These are phyloP conservation scores for Colletotrichum brevisporum DNA, from an alignment of 2,329 filamentous ascomycete species.

Conservation along the genomic window DNA sequence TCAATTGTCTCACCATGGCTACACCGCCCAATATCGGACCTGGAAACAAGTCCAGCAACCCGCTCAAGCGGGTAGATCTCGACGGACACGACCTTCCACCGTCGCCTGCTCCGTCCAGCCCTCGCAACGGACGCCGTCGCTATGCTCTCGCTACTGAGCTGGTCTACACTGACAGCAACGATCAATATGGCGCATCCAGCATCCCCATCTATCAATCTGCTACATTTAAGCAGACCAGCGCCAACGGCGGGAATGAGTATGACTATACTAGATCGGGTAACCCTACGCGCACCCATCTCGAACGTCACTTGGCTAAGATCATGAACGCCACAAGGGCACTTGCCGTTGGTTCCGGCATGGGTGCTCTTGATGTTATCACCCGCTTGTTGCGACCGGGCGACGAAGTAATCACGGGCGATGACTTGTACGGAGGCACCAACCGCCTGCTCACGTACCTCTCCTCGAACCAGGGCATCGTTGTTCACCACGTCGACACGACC, in stretches of 20 bases:
- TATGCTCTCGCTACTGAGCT: conserved; percentile 97
- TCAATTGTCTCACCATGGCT: conserved; percentile 32
- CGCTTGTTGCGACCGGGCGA: conserved; percentile 91
- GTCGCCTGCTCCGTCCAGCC: conserved; percentile 93
- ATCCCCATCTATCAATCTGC: conserved; percentile 98
- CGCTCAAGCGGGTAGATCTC: conserved; percentile 76
- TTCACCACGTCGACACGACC: conserved; percentile 97
- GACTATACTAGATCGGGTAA: conserved; percentile 99
- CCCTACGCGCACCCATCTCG: conserved; percentile 94
- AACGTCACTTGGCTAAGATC: conserved; percentile 97
- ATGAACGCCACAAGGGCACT: conserved; percentile 95
- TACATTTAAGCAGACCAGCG: conserved; percentile 94
- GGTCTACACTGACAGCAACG: conserved; percentile 94
- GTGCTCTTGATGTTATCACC: conserved; percentile 95
- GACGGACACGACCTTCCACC: conserved; percentile 90
- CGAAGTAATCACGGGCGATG: conserved; percentile 96
- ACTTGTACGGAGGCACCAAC: conserved; percentile 96
- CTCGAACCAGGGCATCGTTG: conserved; percentile 89
- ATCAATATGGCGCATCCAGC: conserved; percentile 97
- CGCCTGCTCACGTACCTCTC: conserved; percentile 92
- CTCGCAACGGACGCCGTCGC: conserved; percentile 82
- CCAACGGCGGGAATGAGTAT: conserved; percentile 86
- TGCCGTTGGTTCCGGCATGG: conserved; percentile 97
- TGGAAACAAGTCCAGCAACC: conserved; percentile 47
- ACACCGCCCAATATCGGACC: conserved; percentile 35